Base-by-base conservation (phyloP, 371 early-diverging fungal genomes). In the Apophysomyces variabilis region DNA sequence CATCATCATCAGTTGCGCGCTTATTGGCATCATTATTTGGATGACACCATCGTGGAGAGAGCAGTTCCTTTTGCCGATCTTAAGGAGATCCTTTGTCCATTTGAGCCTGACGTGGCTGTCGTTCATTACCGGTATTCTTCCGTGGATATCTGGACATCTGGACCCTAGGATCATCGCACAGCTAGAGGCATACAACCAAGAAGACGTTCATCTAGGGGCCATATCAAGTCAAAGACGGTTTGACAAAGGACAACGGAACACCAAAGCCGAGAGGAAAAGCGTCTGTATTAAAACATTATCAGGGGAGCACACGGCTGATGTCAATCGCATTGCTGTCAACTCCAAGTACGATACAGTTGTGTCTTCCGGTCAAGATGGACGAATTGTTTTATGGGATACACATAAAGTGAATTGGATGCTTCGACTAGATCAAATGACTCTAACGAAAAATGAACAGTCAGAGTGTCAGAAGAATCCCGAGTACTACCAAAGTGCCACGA, bases 11-110 rank as follows among this genome's bases (percentile, higher is more conserved):
- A 69, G 71, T n/a, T 41, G 74, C 9, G 71, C 68, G n/a, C 61
- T 72, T 57, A 61, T 74, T 11, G 75, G 69, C 13, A 74, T 74
- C 45, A 66, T 77, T 35, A 61, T 72, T 4, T 77, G 78, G 78
- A 77, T 74, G 67, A 72, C 69, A 1, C 74, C 74, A 5, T 66
- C 63, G 32, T 77, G 70, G 67, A 70, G 78, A 8, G 68, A 77
- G 32, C 66, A 68, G 58, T 74, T 71, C 66, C 54, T 77, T 0
- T 54, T 70, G 2, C 78, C 78, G 26, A 35, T 77, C 5, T 37
- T 72, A 6, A 43, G 39, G 38, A 59, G 41, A 38, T n/a, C 16
- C 39, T 59, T 59, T 39, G 60, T 59, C 1, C 60, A 59, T 43
- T 16, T n/a, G 8, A 59, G 39, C 7, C 16, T 59, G 60, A 38